Conservation (phyloP, 495 filamentous ascomycete genomes). For the Neurospora pannonica region DNA sequence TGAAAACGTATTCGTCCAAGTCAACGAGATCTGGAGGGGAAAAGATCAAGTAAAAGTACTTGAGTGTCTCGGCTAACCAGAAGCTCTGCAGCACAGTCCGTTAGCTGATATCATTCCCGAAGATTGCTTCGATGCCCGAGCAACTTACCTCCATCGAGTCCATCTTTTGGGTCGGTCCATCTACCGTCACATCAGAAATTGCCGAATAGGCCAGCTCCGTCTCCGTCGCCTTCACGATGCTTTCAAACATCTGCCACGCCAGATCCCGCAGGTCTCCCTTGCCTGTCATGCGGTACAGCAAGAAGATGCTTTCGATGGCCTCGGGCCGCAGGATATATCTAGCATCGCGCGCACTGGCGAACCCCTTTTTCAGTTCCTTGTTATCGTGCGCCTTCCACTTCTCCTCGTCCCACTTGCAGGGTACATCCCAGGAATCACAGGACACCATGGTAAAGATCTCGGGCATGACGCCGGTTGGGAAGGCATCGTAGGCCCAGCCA, state of each 20-base stretch:
- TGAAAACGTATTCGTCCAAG: constrained; percentile 68
- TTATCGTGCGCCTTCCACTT: constrained; percentile 14
- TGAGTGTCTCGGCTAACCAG: constrained; percentile 38
- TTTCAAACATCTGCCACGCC: constrained; percentile 51
- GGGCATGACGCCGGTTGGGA: constrained; percentile 77
- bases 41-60: constrained; percentile 68
- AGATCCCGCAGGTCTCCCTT: constrained; percentile 39
- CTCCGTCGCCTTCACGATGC: constrained; percentile 32
- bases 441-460: constrained; percentile 54
- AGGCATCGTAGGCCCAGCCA: constrained; percentile 74
- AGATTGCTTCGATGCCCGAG: no score
- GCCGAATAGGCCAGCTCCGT: constrained; percentile 40
- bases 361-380: constrained; percentile 54
- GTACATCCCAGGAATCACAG: constrained; percentile 25
- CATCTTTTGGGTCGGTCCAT: constrained; percentile 14
- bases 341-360: constrained; percentile 43
- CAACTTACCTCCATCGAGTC: constrained; percentile 41
- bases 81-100: constrained; percentile 31
- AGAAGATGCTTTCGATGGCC: constrained; percentile 54
- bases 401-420: constrained; percentile 28
- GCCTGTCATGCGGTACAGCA: constrained; percentile 57
- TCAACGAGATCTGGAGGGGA: constrained; percentile 59
- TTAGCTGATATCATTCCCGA: background rate
- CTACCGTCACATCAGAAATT: constrained; percentile 30
- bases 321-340: constrained; percentile 66